These are phyloP conservation scores for Aspergillus brunneoviolaceus DNA, from an alignment of 2,329 filamentous ascomycete species.

Conservation along the genomic window DNA sequence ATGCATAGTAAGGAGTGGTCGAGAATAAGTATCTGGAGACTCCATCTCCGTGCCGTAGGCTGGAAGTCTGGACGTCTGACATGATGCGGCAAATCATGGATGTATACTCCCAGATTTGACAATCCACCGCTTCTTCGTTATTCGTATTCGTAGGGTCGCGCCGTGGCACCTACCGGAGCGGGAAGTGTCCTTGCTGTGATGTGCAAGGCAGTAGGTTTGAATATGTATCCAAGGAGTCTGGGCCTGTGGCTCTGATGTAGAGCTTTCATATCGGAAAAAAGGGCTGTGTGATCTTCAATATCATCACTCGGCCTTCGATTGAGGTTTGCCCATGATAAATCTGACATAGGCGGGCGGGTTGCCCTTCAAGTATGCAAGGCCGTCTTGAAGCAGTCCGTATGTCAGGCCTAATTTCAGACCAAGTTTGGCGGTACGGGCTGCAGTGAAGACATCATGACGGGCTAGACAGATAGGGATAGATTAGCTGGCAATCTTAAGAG, in stretches of 20 bases:
- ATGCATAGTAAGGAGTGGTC: not conserved
- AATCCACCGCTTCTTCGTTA: not conserved
- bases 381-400: constrained; percentile 81
- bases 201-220: not conserved
- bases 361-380: constrained; percentile 66
- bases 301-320: constrained; percentile 22
- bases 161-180: not conserved
- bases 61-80: not conserved
- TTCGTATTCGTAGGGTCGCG: not conserved
- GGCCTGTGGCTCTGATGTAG: not conserved
- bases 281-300: constrained; percentile 13
- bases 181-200: not conserved
- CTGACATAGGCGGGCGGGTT: constrained; percentile 74
- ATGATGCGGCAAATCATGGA: not conserved
- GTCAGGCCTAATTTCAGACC: constrained; percentile 75
- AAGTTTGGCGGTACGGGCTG: constrained; percentile 74
- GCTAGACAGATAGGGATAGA: constrained; percentile 51
- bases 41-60: not conserved
- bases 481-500: not conserved
- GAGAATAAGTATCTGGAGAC: not conserved
- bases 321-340: constrained; percentile 55
- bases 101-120: not conserved
- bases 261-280: not conserved
- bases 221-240: not conserved
- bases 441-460: constrained; percentile 73